Conservation (phyloP, 257 asterid species). For the Jacaranda copaia region DNA sequence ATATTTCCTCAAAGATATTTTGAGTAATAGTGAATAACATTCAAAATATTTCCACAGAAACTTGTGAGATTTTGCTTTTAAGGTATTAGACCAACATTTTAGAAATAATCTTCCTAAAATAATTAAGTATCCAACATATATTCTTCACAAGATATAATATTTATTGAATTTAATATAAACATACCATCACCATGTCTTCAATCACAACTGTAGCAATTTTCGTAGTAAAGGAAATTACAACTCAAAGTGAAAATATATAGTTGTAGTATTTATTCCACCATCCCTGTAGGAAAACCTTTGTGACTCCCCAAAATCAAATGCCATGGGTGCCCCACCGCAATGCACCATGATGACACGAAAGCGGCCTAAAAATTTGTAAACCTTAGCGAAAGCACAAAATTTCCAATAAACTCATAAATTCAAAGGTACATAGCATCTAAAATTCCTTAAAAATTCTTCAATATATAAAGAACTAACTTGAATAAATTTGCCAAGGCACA, state of each 20-base stretch:
- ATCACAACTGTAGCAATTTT: background rate
- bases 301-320: too few species aligned
- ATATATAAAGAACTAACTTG: too few species aligned
- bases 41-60: background rate
- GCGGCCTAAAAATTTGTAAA: too few species aligned
- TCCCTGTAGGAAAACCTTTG: background rate
- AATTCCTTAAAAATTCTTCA: too few species aligned
- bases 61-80: slow-evolving; percentile 7
- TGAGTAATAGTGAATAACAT: background rate
- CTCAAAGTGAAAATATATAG: background rate
- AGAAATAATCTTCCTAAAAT: background rate
- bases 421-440: too few species aligned
- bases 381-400: too few species aligned
- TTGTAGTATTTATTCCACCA: slow-evolving; percentile 23
- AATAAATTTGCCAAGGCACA: too few species aligned
- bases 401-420: too few species aligned
- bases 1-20: background rate
- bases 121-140: background rate
- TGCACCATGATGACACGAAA: too few species aligned
- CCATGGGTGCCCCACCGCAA: too few species aligned
- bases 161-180: slow-evolving; percentile 15
- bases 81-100: background rate
- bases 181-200: background rate
- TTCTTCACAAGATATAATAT: background rate
- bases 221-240: background rate